Evolutionary conservation across 2,329 filamentous ascomycete genomes (phyloP).

Genomic region (Colletotrichum liaoningense): DNA sequence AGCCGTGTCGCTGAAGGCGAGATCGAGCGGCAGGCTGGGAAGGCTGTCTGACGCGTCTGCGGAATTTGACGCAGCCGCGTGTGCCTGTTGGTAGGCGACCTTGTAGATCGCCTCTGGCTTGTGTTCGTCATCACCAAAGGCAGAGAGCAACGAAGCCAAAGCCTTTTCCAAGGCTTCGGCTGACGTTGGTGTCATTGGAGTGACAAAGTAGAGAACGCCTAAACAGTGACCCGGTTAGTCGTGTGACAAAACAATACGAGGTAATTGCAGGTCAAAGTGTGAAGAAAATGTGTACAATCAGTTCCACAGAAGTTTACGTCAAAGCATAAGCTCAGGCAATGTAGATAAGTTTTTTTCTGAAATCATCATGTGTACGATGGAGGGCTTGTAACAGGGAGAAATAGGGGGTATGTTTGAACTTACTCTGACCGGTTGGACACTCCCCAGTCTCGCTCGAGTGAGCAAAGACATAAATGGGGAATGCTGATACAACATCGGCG

Average conservation of each 20-base stretch:
- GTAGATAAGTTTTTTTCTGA: conserved; percentile 98
- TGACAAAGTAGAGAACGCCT: conserved; percentile 53
- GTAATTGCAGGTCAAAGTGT: conserved; percentile 37
- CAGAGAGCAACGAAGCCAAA: conserved; percentile 53
- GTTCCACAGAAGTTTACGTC: conserved; percentile 90
- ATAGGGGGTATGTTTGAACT: conserved; percentile 59
- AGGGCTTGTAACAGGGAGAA: conserved; percentile 29
- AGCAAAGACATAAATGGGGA: conserved; percentile 70
- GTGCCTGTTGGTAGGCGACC: conserved; percentile 66
- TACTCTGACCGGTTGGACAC: conserved; percentile 90
- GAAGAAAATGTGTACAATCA: conserved; percentile 68
- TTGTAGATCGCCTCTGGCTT: conserved; percentile 57
- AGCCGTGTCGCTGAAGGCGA: conserved; percentile 79
- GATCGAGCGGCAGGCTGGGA: conserved; percentile 68
- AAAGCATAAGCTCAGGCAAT: conserved; percentile 92
- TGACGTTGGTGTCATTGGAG: conserved; percentile 47
- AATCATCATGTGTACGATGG: conserved; percentile 82
- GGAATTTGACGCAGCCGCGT: conserved; percentile 41
- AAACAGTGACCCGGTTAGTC: conserved; percentile 42
- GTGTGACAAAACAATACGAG: background rate
- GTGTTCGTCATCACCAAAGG: conserved; percentile 43
- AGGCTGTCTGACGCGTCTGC: conserved; percentile 63
- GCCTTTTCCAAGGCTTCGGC: conserved; percentile 52
- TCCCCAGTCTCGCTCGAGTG: conserved; percentile 95
- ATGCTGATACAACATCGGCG: conserved; percentile 45